These are phyloP conservation scores for Colletotrichum lini DNA, from an alignment of 2,329 filamentous ascomycete genomes.

Conservation along the genomic window DNA sequence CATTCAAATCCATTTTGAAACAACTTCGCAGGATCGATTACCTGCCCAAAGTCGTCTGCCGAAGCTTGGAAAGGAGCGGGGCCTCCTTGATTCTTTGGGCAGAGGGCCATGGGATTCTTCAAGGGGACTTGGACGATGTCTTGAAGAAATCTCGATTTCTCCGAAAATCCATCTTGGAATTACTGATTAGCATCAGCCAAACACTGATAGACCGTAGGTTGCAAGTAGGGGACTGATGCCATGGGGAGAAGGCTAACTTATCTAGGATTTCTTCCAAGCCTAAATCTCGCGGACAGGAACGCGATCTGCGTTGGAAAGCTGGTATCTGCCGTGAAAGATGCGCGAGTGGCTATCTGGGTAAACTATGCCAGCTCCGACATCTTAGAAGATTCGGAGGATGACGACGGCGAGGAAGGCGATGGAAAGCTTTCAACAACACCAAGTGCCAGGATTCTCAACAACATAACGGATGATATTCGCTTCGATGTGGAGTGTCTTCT, in stretches of 20 bases:
- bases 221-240: background rate
- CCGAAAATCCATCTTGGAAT: background rate
- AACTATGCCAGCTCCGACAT: background rate
- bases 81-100: slow-evolving; percentile 17
- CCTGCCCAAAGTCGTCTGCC: background rate
- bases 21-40: background rate
- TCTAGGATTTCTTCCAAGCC: background rate
- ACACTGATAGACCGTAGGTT: slow-evolving; percentile 9
- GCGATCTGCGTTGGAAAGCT: background rate
- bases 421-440: background rate
- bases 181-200: slow-evolving; percentile 1
- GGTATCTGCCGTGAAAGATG: background rate
- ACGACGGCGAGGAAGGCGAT: background rate
- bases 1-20: background rate
- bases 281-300: too few species aligned
- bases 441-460: background rate
- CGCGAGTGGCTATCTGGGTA: background rate
- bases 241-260: background rate
- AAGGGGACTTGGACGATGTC: slow-evolving; percentile 3
- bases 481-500: background rate
- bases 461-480: background rate
- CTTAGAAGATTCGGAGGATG: too few species aligned
- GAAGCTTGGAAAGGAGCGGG: slow-evolving; percentile 9
- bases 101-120: background rate
- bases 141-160: slow-evolving; percentile 3